Conservation (phyloP, 148 eudicot species). For the Chenopodium berlandieri region DNA sequence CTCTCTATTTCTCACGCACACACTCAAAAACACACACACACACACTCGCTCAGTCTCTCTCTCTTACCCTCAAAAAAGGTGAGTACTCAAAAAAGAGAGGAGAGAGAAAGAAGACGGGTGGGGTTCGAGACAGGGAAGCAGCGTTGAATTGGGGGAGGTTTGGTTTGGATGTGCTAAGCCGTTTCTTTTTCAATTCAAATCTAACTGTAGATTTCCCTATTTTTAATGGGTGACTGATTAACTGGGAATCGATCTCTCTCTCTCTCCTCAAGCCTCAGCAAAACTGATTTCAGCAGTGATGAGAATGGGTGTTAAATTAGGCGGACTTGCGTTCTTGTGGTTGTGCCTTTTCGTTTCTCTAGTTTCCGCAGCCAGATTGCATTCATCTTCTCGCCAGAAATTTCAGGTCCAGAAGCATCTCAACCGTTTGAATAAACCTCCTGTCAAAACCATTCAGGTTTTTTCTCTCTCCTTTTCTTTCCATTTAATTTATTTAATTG, state of each 20-base stretch:
- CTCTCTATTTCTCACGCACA: background rate
- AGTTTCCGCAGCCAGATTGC: slow-evolving; percentile 45
- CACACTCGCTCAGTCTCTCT: background rate
- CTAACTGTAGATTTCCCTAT: background rate
- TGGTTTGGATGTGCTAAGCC: too few species aligned
- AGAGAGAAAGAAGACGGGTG: background rate
- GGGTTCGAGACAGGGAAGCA: background rate
- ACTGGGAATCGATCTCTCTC: background rate
- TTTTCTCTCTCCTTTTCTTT: background rate
- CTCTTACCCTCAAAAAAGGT: slow-evolving; percentile 7
- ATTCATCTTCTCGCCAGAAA: slow-evolving; percentile 50
- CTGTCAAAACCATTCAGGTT: slow-evolving; percentile 72
- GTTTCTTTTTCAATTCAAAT: background rate
- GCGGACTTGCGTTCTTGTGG: slow-evolving; percentile 24
- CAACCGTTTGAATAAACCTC: slow-evolving; percentile 71
- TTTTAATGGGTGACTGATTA: background rate
- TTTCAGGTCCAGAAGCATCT: slow-evolving; percentile 73
- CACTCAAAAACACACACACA: too few species aligned
- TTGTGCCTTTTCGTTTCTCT: slow-evolving; percentile 32
- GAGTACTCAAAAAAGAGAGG: background rate
- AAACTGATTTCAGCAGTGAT: too few species aligned
- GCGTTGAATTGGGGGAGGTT: background rate
- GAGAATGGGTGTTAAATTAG: slow-evolving; percentile 30
- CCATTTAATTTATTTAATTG: too few species aligned
- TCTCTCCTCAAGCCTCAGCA: too few species aligned